Percentiles rank a stretch among this genome's conserved stretches.
Evolutionary conservation across 148 eudicot genomes (phyloP).

Genomic region (Rheum nobile): DNA sequence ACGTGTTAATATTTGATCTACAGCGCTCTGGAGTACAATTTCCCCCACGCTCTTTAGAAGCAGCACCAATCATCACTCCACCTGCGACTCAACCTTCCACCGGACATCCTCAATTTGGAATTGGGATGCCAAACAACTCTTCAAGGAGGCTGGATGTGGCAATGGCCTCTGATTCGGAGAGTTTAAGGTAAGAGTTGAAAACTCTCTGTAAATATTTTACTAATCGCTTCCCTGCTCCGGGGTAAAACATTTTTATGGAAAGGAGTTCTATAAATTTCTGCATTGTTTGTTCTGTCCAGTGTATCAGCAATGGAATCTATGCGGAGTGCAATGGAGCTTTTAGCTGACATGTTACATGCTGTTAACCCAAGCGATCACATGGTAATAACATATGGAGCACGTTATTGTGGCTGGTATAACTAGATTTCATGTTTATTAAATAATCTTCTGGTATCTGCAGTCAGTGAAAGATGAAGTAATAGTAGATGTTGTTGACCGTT

Average conservation of each 20-base stretch:
- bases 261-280: background rate
- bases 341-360: slow-evolving; percentile 86
- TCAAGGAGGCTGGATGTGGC: slow-evolving; percentile 90
- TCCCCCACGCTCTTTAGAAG: slow-evolving; percentile 51
- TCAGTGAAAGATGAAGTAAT: slow-evolving; percentile 92
- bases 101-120: slow-evolving; percentile 49
- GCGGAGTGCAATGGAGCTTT: slow-evolving; percentile 60
- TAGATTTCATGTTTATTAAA: background rate
- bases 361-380: slow-evolving; percentile 62
- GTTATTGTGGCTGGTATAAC: background rate
- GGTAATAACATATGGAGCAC: slow-evolving; percentile 29
- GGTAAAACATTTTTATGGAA: background rate
- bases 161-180: slow-evolving; percentile 74
- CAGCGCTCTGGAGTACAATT: slow-evolving; percentile 79
- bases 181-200: slow-evolving; percentile 42
- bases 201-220: background rate
- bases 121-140: slow-evolving; percentile 83
- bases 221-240: background rate
- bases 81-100: slow-evolving; percentile 48
- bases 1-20: slow-evolving; percentile 3
- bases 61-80: slow-evolving; percentile 79
- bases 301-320: slow-evolving; percentile 57
- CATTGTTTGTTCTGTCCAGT: slow-evolving; percentile 22
- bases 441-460: slow-evolving; percentile 24
- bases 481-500: slow-evolving; percentile 73